A percentile compares a stretch with the other conserved stretches of the same genome.
phyloP scores from a whole-genome alignment of 768 basidiomycete species.

The Boletus edulis region DNA sequence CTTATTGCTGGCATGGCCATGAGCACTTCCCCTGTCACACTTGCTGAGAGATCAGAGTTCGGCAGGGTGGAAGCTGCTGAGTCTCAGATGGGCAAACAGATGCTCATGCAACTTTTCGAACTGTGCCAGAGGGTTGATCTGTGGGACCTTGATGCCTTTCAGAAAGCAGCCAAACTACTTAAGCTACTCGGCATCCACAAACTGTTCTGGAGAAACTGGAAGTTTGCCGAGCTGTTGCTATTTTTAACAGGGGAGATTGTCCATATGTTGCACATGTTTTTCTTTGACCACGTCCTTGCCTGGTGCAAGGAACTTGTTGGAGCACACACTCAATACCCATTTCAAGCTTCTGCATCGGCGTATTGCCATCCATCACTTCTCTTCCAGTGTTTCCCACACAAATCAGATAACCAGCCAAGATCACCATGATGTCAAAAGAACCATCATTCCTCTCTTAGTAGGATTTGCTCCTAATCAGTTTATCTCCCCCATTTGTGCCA shows the following conservation, averaged over 20 bases:
- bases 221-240: not conserved
- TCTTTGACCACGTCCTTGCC: not conserved
- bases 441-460: slow-evolving; percentile 35
- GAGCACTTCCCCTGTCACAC: not conserved
- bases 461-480: slow-evolving; percentile 27
- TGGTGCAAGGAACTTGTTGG: not conserved
- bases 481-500: slow-evolving; percentile 32
- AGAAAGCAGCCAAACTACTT: not conserved
- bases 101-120: no score
- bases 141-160: not conserved
- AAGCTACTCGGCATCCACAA: not conserved
- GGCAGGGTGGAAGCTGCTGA: no score
- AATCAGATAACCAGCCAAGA: slow-evolving; percentile 41
- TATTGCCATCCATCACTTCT: slow-evolving; percentile 36
- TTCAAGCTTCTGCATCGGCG: slow-evolving; percentile 1
- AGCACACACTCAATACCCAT: not conserved
- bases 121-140: no score
- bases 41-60: not conserved
- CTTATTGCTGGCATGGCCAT: not conserved
- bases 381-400: slow-evolving; percentile 36
- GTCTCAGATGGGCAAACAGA: no score
- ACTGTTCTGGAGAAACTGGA: not conserved
- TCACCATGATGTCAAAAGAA: slow-evolving; percentile 37
- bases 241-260: not conserved
- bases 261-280: not conserved